Conservation (phyloP, 352 stramenopile genomes). For the Pythium chondricola region DNA sequence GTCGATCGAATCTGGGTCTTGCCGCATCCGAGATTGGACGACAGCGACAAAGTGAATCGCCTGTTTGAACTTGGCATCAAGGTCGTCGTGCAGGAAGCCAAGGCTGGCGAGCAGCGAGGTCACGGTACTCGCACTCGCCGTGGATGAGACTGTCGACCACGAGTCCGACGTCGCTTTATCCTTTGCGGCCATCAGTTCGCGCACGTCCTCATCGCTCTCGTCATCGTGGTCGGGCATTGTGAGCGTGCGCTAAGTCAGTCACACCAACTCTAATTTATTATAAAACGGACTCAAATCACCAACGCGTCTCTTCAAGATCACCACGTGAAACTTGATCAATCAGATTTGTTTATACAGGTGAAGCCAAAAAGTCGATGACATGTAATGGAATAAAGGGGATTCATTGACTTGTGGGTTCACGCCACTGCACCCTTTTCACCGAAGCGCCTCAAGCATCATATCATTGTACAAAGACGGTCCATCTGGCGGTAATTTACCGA, state of each 20-base stretch:
- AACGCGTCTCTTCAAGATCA: neutral
- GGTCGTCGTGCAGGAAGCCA: slow-evolving; percentile 1
- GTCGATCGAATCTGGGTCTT: slow-evolving; percentile 41
- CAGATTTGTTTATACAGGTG: neutral
- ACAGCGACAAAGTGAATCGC: slow-evolving; percentile 52
- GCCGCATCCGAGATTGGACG: slow-evolving; percentile 46
- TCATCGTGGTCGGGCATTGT: slow-evolving; percentile 9
- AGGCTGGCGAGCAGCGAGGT: slow-evolving; percentile 10
- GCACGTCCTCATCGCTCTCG: slow-evolving; percentile 24
- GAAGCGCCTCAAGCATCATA: too few species aligned
- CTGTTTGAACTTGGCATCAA: slow-evolving; percentile 24
- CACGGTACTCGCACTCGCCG: neutral
- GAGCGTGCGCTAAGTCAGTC: too few species aligned
- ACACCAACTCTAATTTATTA: too few species aligned
- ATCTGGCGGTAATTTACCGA: too few species aligned
- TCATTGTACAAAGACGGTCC: too few species aligned
- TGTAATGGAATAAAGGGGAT: too few species aligned
- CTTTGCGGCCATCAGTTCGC: slow-evolving; percentile 24
- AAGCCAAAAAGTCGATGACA: too few species aligned
- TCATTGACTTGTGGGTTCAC: too few species aligned
- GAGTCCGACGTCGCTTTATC: neutral
- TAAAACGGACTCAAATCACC: too few species aligned
- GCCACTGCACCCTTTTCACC: too few species aligned
- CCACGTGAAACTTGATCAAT: too few species aligned
- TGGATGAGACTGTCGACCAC: neutral